Evolutionary conservation across 2,329 filamentous ascomycete species (phyloP).

Genomic region (Tolypocladium tropicale): DNA sequence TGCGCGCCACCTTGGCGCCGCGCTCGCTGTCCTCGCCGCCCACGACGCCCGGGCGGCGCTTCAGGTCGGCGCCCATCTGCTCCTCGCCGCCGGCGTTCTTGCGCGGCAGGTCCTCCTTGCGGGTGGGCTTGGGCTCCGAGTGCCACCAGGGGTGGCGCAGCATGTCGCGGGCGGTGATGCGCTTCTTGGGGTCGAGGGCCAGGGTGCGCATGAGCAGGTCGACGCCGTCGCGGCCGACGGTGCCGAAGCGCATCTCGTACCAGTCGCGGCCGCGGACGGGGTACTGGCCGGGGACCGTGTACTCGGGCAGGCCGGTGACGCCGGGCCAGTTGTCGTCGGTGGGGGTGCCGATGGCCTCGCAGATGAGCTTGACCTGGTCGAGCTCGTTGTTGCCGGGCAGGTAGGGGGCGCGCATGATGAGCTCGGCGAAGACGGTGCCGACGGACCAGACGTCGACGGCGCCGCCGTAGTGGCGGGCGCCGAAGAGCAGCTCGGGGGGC

Average conservation of each 20-base stretch:
- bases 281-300: slow-evolving; percentile 58
- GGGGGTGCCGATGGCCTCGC: slow-evolving; percentile 76
- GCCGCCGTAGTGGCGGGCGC: slow-evolving; percentile 78
- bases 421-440: slow-evolving; percentile 85
- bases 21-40: slow-evolving; percentile 58
- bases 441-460: slow-evolving; percentile 93
- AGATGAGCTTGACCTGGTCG: slow-evolving; percentile 76
- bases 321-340: slow-evolving; percentile 95
- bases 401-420: slow-evolving; percentile 73
- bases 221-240: slow-evolving; percentile 71
- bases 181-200: slow-evolving; percentile 73
- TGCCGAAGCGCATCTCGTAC: slow-evolving; percentile 68
- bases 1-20: slow-evolving; percentile 68
- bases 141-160: slow-evolving; percentile 82
- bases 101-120: slow-evolving; percentile 69
- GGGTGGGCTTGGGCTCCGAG: slow-evolving; percentile 71
- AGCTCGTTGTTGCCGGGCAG: slow-evolving; percentile 78
- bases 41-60: slow-evolving; percentile 57
- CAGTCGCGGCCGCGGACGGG: slow-evolving; percentile 57
- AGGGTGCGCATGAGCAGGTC: slow-evolving; percentile 83
- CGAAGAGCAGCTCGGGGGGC: slow-evolving; percentile 86
- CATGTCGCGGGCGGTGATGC: slow-evolving; percentile 67
- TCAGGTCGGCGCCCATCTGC: slow-evolving; percentile 74
- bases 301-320: slow-evolving; percentile 69
- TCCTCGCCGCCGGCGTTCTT: slow-evolving; percentile 53